Percentiles rank a stretch among this genome's conserved stretches.
Conservation (phyloP, 495 filamentous ascomycete genomes). For the Immersiella caudata region DNA sequence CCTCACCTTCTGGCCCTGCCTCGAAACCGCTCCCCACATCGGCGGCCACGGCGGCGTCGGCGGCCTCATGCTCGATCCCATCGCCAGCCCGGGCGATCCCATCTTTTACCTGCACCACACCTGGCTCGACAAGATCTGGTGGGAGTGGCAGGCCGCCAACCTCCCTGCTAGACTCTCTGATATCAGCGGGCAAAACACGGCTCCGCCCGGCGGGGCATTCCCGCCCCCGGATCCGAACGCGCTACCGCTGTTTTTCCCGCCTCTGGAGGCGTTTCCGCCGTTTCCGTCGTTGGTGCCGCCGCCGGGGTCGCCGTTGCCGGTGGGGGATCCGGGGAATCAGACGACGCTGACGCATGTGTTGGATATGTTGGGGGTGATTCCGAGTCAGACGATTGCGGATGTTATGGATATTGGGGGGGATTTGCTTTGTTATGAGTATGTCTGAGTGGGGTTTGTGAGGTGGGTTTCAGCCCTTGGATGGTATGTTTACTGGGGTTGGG, state of each 20-base stretch:
- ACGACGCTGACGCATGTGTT: constrained; percentile 16
- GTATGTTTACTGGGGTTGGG: no score
- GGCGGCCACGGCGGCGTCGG: constrained; percentile 40
- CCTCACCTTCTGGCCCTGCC: neutral
- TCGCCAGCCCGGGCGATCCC: neutral
- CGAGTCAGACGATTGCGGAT: constrained; percentile 29
- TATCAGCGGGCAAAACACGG: constrained; percentile 1
- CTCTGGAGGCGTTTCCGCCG: neutral
- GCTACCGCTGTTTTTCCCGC: no score
- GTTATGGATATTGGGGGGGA: constrained; percentile 44
- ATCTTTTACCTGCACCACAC: constrained; percentile 19
- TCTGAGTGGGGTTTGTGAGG: neutral
- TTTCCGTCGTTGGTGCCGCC: neutral
- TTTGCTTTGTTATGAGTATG: constrained; percentile 42
- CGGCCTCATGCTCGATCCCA: constrained; percentile 14
- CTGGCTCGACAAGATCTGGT: constrained; percentile 15
- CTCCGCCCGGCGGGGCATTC: no score
- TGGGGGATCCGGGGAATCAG: neutral
- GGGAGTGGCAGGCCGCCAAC: constrained; percentile 15
- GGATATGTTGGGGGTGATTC: constrained; percentile 24
- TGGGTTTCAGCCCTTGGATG: no score
- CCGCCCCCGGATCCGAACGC: no score
- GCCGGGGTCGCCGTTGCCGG: neutral
- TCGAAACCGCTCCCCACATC: constrained; percentile 35
- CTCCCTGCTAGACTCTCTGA: neutral